These are phyloP conservation scores for Peziza echinospora DNA, from an alignment of 495 filamentous ascomycete species.

Conservation along the genomic window DNA sequence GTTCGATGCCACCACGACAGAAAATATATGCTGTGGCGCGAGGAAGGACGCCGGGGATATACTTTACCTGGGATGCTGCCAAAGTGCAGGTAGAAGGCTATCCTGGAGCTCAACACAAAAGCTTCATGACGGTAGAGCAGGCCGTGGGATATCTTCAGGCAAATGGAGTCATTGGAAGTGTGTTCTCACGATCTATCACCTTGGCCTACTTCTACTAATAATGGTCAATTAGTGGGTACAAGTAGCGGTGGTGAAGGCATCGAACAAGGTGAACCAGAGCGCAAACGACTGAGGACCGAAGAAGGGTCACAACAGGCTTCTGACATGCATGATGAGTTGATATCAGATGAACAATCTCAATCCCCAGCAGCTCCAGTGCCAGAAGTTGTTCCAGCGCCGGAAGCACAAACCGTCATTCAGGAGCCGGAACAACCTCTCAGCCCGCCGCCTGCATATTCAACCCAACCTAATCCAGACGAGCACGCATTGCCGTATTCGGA, in stretches of 20 bases:
- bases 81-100: conserved; percentile 8
- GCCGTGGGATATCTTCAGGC: conserved; percentile 2
- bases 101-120: conserved; percentile 8
- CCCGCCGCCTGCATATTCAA: not conserved
- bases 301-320: not conserved
- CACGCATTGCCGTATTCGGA: no score
- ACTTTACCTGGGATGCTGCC: conserved; percentile 6
- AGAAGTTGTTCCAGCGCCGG: not conserved
- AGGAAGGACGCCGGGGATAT: not conserved
- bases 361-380: not conserved
- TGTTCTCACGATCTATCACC: no score
- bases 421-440: not conserved
- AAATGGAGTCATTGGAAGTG: no score
- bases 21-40: not conserved
- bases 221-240: no score
- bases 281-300: conserved; percentile 5
- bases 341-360: no score
- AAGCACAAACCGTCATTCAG: conserved; percentile 1
- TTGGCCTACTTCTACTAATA: no score
- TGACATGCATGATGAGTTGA: not conserved
- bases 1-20: no score
- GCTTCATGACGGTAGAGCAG: conserved; percentile 4
- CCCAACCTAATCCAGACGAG: no score
- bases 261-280: not conserved
- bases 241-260: conserved; percentile 6